Base-by-base conservation (phyloP, 2,329 filamentous ascomycete genomes). In the Alternaria sp. region DNA sequence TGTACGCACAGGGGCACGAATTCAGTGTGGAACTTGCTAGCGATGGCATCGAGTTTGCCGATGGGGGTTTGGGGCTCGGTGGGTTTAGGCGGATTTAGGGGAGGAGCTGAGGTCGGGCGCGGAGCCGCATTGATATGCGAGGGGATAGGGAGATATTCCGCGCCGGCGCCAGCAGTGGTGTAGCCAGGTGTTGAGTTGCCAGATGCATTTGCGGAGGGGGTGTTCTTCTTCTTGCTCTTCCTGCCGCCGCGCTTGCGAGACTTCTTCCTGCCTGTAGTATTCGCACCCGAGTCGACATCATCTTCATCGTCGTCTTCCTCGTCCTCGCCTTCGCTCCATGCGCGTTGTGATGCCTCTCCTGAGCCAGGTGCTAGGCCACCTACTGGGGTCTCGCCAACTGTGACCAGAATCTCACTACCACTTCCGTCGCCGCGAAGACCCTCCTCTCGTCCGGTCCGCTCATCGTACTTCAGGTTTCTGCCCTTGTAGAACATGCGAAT, bases 401-500 rank as follows among this genome's bases (percentile, higher is more conserved):
- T 82, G 61, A 86, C 84, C 60, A 89, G 70, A 39, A 90, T 79
- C 74, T 90, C 87, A 69, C 84, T 85, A 56, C 75, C 75, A 59
- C 84, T 82, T 69, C 86, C 84, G 72, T 88, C 88, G 55, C 80
- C 78, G 29, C 78, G 72, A 46, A 90, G 81, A 14, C 85, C 85
- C 64, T 87, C 88, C 39, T 85, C 82, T 59, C 84, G 81, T 55
- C 86, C 83, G 2, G 83, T 83, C 54, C 81, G 80, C 33, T 83
- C 79, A 40, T 86, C 84, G 64, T 91, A 86, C 75, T 89, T 90
- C 51, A 93, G 78, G 65, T 88, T 86, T 62, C 84, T 84, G 54
- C 90, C 90, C 75, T 92, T 92, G 81, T 90, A 92, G 57, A 90
- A 82, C 71, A 93, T 82, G 75, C 88, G 90, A 72, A 92, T 80